These are phyloP conservation scores for Solanum stenotomum DNA, from an alignment of 257 asterid species.

Conservation along the genomic window DNA sequence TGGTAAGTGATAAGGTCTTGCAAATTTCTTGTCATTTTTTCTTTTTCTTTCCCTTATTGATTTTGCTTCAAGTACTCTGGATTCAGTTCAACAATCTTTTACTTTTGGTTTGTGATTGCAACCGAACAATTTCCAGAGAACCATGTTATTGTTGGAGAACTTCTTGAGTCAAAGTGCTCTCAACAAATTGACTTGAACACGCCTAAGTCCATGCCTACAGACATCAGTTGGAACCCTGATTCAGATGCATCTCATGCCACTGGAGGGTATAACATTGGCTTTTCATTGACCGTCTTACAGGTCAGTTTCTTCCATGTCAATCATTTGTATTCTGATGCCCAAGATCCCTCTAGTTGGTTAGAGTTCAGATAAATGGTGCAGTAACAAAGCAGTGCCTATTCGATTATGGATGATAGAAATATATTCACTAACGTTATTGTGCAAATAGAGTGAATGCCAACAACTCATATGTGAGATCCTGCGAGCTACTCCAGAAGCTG, in stretches of 20 bases:
- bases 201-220: conserved; percentile 67
- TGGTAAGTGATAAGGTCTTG: conserved; percentile 41
- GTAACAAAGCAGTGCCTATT: not conserved
- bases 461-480: conserved; percentile 97
- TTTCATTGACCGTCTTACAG: conserved; percentile 89
- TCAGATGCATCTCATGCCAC: conserved; percentile 74
- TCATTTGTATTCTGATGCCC: conserved; percentile 5
- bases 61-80: not conserved
- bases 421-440: not conserved
- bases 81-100: not conserved
- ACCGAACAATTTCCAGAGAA: conserved; percentile 52
- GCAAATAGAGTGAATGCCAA: conserved; percentile 92
- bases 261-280: conserved; percentile 92
- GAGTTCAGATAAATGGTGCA: not conserved
- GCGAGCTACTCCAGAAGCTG: conserved; percentile 99
- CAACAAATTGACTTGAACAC: conserved; percentile 85
- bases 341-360: not conserved
- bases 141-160: conserved; percentile 97
- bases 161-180: conserved; percentile 85
- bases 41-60: conserved; percentile 9
- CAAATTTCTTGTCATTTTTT: conserved; percentile 3
- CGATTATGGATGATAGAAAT: not conserved
- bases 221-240: conserved; percentile 73
- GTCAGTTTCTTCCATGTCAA: conserved; percentile 26
- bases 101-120: conserved; percentile 1